Conservation (phyloP, 2,329 filamentous ascomycete species). For the Diaporthe citri region DNA sequence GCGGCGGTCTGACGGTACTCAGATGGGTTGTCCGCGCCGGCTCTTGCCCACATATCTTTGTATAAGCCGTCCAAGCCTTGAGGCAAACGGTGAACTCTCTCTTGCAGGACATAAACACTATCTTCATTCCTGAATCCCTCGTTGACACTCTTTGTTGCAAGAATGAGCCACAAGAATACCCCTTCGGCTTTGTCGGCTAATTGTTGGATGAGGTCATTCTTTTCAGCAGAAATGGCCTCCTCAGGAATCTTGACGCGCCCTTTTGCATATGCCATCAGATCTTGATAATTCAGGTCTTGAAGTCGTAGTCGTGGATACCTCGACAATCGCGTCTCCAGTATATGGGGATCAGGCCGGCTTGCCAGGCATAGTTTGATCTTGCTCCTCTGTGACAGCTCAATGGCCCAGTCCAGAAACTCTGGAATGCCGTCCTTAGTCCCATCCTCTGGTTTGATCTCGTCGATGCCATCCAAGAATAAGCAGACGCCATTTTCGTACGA, state of each 20-base stretch:
- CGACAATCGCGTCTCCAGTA: not conserved
- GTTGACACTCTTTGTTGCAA: conserved; percentile 15
- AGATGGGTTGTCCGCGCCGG: not conserved
- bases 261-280: not conserved
- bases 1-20: conserved; percentile 21
- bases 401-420: not conserved
- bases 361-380: conserved; percentile 28
- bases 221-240: not conserved
- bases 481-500: conserved; percentile 28
- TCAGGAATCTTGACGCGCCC: not conserved
- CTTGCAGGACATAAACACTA: rapidly evolving
- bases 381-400: not conserved
- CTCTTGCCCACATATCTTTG: conserved; percentile 16
- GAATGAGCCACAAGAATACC: conserved; percentile 14
- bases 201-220: not conserved
- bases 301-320: conserved; percentile 7
- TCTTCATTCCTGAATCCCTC: not conserved
- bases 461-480: conserved; percentile 41
- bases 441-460: conserved; percentile 16
- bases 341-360: conserved; percentile 21
- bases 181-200: conserved; percentile 16
- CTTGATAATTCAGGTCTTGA: conserved; percentile 12
- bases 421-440: not conserved
- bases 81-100: not conserved
- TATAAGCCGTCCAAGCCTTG: conserved; percentile 8